Conservation (phyloP, 208 protist species). For the Naegleria fowleri region DNA sequence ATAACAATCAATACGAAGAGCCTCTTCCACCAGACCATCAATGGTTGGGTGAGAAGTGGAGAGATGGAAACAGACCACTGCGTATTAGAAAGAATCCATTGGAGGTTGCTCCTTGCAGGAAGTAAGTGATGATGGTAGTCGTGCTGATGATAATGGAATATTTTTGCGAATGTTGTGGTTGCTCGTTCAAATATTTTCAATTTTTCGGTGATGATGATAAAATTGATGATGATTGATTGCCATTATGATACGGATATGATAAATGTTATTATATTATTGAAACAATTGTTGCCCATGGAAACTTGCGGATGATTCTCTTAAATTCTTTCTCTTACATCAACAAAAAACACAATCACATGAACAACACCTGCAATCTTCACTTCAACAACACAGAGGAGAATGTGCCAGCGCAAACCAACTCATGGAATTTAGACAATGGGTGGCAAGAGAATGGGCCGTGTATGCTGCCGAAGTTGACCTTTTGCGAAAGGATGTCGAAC, state of each 20-base stretch:
- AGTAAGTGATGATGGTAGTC: neutral
- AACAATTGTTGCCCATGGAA: too few relatives aligned
- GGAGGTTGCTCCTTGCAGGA: neutral
- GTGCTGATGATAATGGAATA: neutral
- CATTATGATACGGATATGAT: too few relatives aligned
- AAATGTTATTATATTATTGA: too few relatives aligned
- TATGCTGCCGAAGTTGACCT: neutral
- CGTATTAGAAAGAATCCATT: neutral
- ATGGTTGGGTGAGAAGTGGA: neutral
- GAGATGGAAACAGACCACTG: neutral
- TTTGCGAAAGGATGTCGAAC: neutral
- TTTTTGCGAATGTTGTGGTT: neutral
- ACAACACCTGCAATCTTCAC: too few relatives aligned
- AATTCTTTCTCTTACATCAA: too few relatives aligned
- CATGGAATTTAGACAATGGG: neutral
- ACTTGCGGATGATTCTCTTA: too few relatives aligned
- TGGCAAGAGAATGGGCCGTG: neutral
- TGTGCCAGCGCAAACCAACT: neutral
- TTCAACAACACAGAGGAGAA: neutral
- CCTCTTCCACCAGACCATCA: neutral
- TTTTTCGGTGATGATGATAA: neutral
- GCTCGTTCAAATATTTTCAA: neutral
- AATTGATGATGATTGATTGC: neutral
- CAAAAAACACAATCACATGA: too few relatives aligned
- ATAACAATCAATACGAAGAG: neutral